phyloP scores from a whole-genome alignment of 345 rosid species.

The Eucalyptus brandiana region DNA sequence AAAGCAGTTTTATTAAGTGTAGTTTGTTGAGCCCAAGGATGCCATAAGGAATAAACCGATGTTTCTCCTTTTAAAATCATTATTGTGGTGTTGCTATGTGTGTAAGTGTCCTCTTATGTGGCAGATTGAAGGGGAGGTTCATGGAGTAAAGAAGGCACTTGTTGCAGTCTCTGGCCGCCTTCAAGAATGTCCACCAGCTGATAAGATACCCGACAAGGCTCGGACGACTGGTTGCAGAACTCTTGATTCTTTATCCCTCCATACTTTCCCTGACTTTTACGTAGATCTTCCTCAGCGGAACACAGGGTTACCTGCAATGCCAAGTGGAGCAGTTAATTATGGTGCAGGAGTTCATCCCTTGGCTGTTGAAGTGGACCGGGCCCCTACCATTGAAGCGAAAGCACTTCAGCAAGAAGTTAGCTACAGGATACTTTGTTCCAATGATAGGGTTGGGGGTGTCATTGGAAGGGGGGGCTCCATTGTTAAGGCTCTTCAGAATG shows the following conservation, averaged over 20 bases:
- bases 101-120: conserved; percentile 1
- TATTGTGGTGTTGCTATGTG: background rate
- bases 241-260: conserved; percentile 18
- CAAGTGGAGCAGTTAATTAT: conserved; percentile 20
- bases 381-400: conserved; percentile 6
- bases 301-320: conserved; percentile 4
- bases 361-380: conserved; percentile 30
- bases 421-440: conserved; percentile 68
- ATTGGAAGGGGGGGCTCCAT: conserved; percentile 79
- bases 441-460: conserved; percentile 72
- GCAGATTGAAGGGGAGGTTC: conserved; percentile 78
- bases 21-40: background rate
- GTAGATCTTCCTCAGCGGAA: conserved; percentile 18
- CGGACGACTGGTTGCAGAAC: conserved; percentile 26
- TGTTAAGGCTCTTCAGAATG: conserved; percentile 58
- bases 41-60: background rate
- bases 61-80: background rate
- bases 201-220: conserved; percentile 14
- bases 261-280: conserved; percentile 12
- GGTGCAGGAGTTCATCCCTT: conserved; percentile 25
- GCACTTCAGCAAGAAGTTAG: conserved; percentile 33
- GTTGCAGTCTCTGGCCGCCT: conserved; percentile 59
- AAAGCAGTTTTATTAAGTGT: background rate
- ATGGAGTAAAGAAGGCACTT: conserved; percentile 65
- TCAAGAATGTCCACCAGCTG: conserved; percentile 56